These are phyloP conservation scores for Colletotrichum ledebouriae DNA, from an alignment of 2,329 filamentous ascomycete genomes.

Conservation along the genomic window DNA sequence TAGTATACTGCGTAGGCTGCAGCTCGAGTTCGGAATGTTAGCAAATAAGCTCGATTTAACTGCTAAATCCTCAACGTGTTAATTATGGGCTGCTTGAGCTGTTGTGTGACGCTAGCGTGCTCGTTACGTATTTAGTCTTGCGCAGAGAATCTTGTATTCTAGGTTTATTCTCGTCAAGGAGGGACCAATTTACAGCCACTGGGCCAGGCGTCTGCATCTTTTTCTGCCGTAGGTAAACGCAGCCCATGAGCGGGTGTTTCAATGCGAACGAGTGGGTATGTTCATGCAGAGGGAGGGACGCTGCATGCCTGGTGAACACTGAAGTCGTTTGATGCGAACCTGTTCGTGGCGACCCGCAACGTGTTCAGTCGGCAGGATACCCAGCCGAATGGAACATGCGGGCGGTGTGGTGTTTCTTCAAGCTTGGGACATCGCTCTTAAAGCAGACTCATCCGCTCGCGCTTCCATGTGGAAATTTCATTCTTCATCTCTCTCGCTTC, in stretches of 20 bases:
- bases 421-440: neutral
- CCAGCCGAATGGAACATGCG: neutral
- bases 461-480: neutral
- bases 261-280: neutral
- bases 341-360: neutral
- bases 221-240: neutral
- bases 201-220: no score
- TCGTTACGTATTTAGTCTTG: no score
- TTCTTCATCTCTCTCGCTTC: neutral
- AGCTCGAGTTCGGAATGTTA: no score
- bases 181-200: no score
- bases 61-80: no score
- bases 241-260: neutral
- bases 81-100: no score
- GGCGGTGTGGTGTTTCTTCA: slow-evolving; percentile 10
- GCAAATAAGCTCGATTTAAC: no score
- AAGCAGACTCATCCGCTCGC: neutral
- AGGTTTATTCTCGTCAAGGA: no score
- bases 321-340: neutral
- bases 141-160: no score
- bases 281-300: slow-evolving; percentile 1
- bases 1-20: no score
- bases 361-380: neutral
- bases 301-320: slow-evolving; percentile 2
- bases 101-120: no score